Evolutionary conservation across 1,139 yeast species (phyloP).

Genomic region (Neolecta irregularis): DNA sequence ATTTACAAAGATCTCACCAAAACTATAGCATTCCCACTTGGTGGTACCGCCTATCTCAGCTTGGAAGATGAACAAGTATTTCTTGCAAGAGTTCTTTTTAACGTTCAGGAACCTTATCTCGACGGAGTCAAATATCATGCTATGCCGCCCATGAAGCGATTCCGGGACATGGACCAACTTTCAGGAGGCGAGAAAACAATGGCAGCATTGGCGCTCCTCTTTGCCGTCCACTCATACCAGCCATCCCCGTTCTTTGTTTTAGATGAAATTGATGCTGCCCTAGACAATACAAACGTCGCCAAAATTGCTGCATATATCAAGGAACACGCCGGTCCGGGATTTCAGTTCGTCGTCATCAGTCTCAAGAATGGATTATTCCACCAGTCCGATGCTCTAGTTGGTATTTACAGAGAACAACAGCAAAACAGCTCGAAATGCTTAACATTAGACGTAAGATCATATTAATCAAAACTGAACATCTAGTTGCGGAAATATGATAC

Average conservation of each 20-base stretch:
- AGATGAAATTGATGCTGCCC: conserved; percentile 95
- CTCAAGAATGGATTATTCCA: conserved; percentile 78
- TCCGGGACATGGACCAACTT: conserved; percentile 78
- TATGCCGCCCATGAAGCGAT: conserved; percentile 91
- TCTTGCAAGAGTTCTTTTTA: background rate
- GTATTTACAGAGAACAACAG: conserved; percentile 75
- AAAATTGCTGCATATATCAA: conserved; percentile 72
- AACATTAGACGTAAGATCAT: conserved; percentile 45
- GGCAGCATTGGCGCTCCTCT: conserved; percentile 83
- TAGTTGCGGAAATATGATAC: background rate
- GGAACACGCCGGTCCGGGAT: conserved; percentile 57
- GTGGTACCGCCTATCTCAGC: conserved; percentile 84
- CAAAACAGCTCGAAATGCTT: conserved; percentile 64
- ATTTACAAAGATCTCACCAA: conserved; percentile 82
- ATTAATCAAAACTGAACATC: background rate
- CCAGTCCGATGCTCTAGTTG: conserved; percentile 79
- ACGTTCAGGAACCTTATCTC: conserved; percentile 46
- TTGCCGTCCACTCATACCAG: conserved; percentile 78
- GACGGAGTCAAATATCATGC: conserved; percentile 83
- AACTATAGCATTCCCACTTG: conserved; percentile 48
- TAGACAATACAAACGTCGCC: conserved; percentile 77
- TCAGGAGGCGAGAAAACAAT: conserved; percentile 97
- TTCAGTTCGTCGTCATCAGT: conserved; percentile 89
- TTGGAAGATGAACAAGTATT: conserved; percentile 59
- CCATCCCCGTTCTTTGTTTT: conserved; percentile 93